Conservation (phyloP, 768 basidiomycete species). For the Tubosaeta brunneosetosa region DNA sequence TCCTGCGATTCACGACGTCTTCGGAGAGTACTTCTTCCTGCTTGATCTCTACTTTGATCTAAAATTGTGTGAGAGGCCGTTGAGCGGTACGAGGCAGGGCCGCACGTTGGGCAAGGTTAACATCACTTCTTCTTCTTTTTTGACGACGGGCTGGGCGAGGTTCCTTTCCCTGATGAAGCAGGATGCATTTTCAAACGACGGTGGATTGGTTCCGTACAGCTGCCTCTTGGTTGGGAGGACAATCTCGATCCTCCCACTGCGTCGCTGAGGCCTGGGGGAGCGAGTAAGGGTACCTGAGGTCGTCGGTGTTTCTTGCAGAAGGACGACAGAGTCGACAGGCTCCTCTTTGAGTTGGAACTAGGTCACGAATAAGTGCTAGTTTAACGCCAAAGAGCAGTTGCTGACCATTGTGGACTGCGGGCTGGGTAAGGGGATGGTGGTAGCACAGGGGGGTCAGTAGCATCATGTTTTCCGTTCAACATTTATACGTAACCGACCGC, state of each 20-base stretch:
- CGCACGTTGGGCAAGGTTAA: background rate
- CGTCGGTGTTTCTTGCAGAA: background rate
- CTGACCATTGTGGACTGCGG: background rate
- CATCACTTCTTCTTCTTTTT: conserved; percentile 12
- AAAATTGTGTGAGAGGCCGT: background rate
- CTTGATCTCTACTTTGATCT: conserved; percentile 13
- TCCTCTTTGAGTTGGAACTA: conserved; percentile 11
- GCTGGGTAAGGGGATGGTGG: background rate
- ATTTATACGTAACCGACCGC: background rate
- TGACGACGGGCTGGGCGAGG: background rate
- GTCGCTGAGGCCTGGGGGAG: background rate
- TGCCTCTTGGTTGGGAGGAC: conserved; percentile 9
- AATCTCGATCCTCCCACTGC: background rate
- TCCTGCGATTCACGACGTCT: conserved; percentile 4
- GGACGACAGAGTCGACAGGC: conserved; percentile 1
- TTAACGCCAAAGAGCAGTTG: background rate
- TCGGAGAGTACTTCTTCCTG: conserved; percentile 20
- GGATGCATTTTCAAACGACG: conserved; percentile 5
- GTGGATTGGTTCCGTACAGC: background rate
- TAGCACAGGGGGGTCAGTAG: background rate
- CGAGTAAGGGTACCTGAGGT: background rate
- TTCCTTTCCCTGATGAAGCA: conserved; percentile 2
- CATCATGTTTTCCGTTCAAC: background rate
- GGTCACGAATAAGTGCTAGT: background rate
- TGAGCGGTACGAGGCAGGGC: background rate